Evolutionary conservation across 805 yeast genomes (phyloP).

Genomic region (Myxozyma neotropica): DNA sequence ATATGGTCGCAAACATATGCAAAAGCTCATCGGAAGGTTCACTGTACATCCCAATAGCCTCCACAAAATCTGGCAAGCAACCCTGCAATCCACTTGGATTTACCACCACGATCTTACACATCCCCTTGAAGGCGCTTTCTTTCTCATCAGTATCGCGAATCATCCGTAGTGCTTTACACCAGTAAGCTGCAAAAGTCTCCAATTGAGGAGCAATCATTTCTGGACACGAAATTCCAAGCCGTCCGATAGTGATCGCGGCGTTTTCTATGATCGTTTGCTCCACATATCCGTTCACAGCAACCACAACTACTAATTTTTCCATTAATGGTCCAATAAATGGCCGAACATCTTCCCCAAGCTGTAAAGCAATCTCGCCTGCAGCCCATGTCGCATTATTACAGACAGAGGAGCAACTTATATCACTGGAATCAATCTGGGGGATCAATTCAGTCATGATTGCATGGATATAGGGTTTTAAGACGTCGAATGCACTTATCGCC

Average conservation of each 20-base stretch:
- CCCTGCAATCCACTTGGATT: constrained; percentile 67
- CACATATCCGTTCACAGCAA: constrained; percentile 45
- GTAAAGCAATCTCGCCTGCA: constrained; percentile 79
- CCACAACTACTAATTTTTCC: constrained; percentile 58
- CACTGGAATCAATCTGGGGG: constrained; percentile 58
- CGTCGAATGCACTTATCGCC: constrained; percentile 61
- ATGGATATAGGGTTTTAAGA: constrained; percentile 41
- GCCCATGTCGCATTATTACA: constrained; percentile 94
- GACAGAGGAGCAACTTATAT: constrained; percentile 55
- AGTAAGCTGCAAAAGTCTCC: constrained; percentile 58
- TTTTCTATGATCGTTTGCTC: constrained; percentile 76
- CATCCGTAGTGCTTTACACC: constrained; percentile 71
- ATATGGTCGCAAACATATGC: constrained; percentile 37
- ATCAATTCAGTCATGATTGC: constrained; percentile 51
- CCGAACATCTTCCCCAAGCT: constrained; percentile 52
- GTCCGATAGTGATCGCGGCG: constrained; percentile 85
- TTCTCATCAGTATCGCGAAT: constrained; percentile 84
- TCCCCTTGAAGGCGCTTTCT: constrained; percentile 82
- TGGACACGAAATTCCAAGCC: constrained; percentile 70
- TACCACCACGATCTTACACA: constrained; percentile 65
- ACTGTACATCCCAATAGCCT: constrained; percentile 52
- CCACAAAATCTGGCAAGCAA: constrained; percentile 56
- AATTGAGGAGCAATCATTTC: constrained; percentile 61
- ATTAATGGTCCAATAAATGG: constrained; percentile 60
- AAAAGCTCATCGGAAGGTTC: constrained; percentile 41